phyloP scores from a whole-genome alignment of 1,284 basidiomycete genomes.

The Rhodotorula sp. region DNA sequence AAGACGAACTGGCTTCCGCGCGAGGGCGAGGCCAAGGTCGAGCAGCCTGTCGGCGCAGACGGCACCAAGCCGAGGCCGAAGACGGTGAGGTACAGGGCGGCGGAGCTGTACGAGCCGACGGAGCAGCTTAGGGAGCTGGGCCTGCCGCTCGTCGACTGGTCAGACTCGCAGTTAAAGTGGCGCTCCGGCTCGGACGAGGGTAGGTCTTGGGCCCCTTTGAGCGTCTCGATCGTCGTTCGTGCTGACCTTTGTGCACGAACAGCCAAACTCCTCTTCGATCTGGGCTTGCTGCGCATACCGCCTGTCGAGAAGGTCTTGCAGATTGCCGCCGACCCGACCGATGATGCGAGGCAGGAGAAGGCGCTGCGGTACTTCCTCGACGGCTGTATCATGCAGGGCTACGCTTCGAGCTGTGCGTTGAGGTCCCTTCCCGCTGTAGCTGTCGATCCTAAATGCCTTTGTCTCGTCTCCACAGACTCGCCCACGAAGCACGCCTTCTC shows the following conservation, averaged over 20 bases:
- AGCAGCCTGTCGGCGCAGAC: slow-evolving; percentile 36
- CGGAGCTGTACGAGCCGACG: slow-evolving; percentile 64
- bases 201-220: slow-evolving; percentile 47
- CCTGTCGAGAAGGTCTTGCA: slow-evolving; percentile 67
- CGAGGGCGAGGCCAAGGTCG: slow-evolving; percentile 55
- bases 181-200: slow-evolving; percentile 78
- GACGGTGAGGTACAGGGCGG: slow-evolving; percentile 60
- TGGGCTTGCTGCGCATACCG: slow-evolving; percentile 76
- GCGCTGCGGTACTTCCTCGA: slow-evolving; percentile 79
- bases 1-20: slow-evolving; percentile 79
- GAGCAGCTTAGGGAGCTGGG: slow-evolving; percentile 71
- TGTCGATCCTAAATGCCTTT: rapidly evolving
- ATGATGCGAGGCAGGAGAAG: slow-evolving; percentile 56
- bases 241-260: slow-evolving; percentile 19
- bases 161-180: slow-evolving; percentile 69
- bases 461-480: slow-evolving; percentile 14
- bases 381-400: slow-evolving; percentile 54
- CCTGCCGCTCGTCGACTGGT: slow-evolving; percentile 87
- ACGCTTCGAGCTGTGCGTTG: slow-evolving; percentile 24
- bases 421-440: too few relatives aligned
- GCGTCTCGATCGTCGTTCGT: background rate
- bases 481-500: slow-evolving; percentile 55
- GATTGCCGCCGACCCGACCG: slow-evolving; percentile 62
- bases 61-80: slow-evolving; percentile 50
- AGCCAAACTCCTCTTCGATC: slow-evolving; percentile 79